Evolutionary conservation across 345 rosid genomes (phyloP), one percentile per base, ranked within the genome.

Genomic region (Pistacia atlantica): DNA sequence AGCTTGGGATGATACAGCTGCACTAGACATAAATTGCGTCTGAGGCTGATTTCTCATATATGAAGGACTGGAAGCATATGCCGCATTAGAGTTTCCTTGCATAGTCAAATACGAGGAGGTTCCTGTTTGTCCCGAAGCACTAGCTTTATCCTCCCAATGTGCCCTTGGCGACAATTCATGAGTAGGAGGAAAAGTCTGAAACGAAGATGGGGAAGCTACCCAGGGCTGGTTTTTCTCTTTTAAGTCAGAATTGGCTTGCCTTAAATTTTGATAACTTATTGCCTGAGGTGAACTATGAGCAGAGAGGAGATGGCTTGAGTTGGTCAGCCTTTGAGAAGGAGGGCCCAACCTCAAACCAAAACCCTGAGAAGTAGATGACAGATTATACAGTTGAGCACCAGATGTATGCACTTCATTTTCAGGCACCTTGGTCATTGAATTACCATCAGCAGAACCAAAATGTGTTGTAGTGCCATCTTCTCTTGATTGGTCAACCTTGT

Each of bases 341-440:
- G 83, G 90, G 55, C 75, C 85, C 78, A 88, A 83, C 73, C 77
- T 84, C 71, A 88, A 85, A 28, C 86, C 83, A 82, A 84, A 84
- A 60, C 86, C 91, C 71, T 86, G 86, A 77, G 88, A 83, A 63
- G 75, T 46, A 62, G 87, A 59, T 64, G 87, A 75, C 46, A 75
- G 86, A 64, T 76, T 77, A 42, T 74, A 78, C 22, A 25, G 13
- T 60, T 70, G 83, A 80, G 64, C 68, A 60, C 55, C 11, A 70
- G 75, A 71, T 35, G 71, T 65, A 59, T 55, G 73, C 62, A 25
- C 57, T 48, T 68, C 83, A 14, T 70, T 48, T 54, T 77, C 75
- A 31, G 75, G 74, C 58, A 67, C 52, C 62, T 74, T 69, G 33
- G 76, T 5, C 72, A 77, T 62, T 71, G 79, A 9, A 74, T 56